Evolutionary conservation across 2,329 filamentous ascomycete genomes (phyloP), one percentile per base, ranked within the genome.

Genomic region (Colletotrichum agaves): DNA sequence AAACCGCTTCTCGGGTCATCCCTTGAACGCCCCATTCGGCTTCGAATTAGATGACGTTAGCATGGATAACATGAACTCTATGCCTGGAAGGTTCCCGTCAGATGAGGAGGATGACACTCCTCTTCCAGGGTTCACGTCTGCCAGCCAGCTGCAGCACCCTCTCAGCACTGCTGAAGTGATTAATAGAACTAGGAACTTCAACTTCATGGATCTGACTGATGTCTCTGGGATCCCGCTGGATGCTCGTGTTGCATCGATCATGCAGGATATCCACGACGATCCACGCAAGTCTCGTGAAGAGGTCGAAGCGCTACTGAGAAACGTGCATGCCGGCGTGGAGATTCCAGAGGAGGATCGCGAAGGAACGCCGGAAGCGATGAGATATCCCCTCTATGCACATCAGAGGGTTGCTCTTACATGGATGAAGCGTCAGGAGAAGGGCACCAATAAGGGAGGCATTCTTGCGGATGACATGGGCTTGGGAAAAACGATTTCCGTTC

Each of bases 381-480:
- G 83, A 66, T 89, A 88, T 64, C 81, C 85, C 0, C 82, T 98
- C 8, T 93, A 96, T 80, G 88, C 91, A 50, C 94, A 97, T 73
- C 94, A 98, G 75, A 90, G 92, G 72, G 81, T 95, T 17, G 93
- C 91, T 3, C 77, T 95, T 41, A 85, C 88, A 1, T 96, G 93
- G 93, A 87, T 96, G 80, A 89, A 89, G 73, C 85, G 87, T 6
- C 92, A 90, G 83, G 93, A 95, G 77, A 84, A 87, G 63, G 89
- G 92, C 8, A 84, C 90, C 60, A 93, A 91, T 73, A 93, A 91
- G 73, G 92, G 92, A 17, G 91, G 92, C 21, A 93, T 95, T 62
- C 82, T 94, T 23, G 91, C 90, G 1, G 91, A 93, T 73, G 91
- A 93, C 70, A 96, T 95, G 93, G 93, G 93, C 7, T 81, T 95